Evolutionary conservation across 2,329 filamentous ascomycete species (phyloP).

Genomic region (Esteya vermicola): DNA sequence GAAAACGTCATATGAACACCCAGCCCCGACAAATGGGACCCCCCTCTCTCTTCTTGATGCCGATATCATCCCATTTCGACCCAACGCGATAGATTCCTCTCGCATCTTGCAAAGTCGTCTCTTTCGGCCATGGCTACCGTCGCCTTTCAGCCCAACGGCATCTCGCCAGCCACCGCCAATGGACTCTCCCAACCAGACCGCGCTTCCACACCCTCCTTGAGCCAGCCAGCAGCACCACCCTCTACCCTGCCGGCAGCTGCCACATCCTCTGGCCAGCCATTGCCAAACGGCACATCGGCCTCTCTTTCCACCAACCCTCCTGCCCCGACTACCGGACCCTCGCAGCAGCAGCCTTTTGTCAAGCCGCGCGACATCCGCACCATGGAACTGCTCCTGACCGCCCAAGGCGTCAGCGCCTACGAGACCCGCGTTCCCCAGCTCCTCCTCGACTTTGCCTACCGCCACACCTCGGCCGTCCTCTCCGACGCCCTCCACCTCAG

Average conservation of each 20-base stretch:
- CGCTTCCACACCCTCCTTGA: constrained; percentile 7
- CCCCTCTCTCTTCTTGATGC: too few relatives aligned
- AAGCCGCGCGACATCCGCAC: constrained; percentile 58
- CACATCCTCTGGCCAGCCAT: not conserved
- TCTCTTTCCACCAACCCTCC: constrained; percentile 1
- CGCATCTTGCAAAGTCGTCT: constrained; percentile 2
- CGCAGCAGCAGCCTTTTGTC: not conserved
- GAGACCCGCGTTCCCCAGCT: constrained; percentile 71
- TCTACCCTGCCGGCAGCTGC: constrained; percentile 8
- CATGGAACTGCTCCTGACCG: constrained; percentile 65
- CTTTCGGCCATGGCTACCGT: constrained; percentile 7
- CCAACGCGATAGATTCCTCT: too few relatives aligned
- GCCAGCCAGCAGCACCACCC: constrained; percentile 9
- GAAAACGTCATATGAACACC: too few relatives aligned
- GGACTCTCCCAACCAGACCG: constrained; percentile 6
- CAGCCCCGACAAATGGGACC: too few relatives aligned
- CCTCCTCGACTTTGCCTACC: constrained; percentile 76
- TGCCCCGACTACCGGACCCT: not conserved
- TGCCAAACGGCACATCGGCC: too few relatives aligned
- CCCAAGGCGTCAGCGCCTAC: constrained; percentile 65
- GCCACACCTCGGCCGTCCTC: constrained; percentile 60
- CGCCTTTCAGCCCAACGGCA: constrained; percentile 39
- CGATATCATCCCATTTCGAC: too few relatives aligned
- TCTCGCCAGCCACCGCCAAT: constrained; percentile 19
- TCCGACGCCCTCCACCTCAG: constrained; percentile 56